Conservation (phyloP, 2,329 filamentous ascomycete genomes). For the Pseudogymnoascus sp. region DNA sequence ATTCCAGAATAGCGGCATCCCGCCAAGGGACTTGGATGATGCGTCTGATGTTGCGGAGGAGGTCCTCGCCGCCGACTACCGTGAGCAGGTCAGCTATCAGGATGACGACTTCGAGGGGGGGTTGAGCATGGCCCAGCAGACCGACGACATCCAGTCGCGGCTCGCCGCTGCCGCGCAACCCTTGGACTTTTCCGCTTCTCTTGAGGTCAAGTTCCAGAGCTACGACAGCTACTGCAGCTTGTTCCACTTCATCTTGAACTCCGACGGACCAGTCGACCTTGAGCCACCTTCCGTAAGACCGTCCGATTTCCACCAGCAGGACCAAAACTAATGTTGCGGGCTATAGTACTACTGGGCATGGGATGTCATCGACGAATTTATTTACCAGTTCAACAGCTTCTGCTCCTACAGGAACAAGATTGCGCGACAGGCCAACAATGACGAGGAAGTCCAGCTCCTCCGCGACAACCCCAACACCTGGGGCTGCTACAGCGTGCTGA, state of each 20-base stretch:
- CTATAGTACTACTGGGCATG: slow-evolving; percentile 95
- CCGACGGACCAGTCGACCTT: slow-evolving; percentile 94
- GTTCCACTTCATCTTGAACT: slow-evolving; percentile 99
- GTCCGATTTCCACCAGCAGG: background rate
- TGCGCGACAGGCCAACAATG: slow-evolving; percentile 73
- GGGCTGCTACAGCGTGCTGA: slow-evolving; percentile 99
- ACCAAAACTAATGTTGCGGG: background rate
- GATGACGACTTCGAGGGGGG: slow-evolving; percentile 74
- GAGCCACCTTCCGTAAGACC: slow-evolving; percentile 88
- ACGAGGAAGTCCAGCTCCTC: slow-evolving; percentile 85
- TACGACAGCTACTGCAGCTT: slow-evolving; percentile 99
- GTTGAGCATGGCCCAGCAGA: slow-evolving; percentile 61
- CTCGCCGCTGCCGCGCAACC: slow-evolving; percentile 87
- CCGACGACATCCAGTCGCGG: slow-evolving; percentile 88
- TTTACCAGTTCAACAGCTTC: slow-evolving; percentile 99
- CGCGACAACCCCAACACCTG: slow-evolving; percentile 97
- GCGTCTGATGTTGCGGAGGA: slow-evolving; percentile 96
- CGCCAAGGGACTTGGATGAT: slow-evolving; percentile 57
- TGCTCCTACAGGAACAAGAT: slow-evolving; percentile 92
- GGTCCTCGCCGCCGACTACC: slow-evolving; percentile 89
- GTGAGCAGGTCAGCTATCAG: slow-evolving; percentile 91
- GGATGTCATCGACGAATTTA: slow-evolving; percentile 99
- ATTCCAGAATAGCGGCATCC: slow-evolving; percentile 53
- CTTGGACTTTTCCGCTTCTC: slow-evolving; percentile 87
- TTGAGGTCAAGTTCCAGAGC: slow-evolving; percentile 96